Conservation (phyloP, 805 yeast species). For the Lachancea fermentati region DNA sequence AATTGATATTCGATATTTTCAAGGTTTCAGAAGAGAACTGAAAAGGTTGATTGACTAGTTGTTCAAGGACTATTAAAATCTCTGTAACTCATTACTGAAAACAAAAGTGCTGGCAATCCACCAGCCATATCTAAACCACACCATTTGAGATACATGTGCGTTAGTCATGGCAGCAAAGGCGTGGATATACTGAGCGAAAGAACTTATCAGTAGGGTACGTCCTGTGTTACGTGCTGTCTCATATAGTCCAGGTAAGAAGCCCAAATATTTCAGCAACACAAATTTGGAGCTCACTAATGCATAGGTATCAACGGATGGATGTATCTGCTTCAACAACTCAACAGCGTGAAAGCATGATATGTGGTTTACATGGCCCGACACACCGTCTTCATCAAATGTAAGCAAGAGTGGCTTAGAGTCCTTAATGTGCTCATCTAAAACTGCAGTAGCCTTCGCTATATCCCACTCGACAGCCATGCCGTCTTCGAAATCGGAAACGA, state of each 20-base stretch:
- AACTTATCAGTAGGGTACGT: slow-evolving; percentile 34
- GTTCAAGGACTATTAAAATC: no score
- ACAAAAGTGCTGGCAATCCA: slow-evolving; percentile 68
- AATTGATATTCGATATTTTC: neutral
- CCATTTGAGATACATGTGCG: slow-evolving; percentile 87
- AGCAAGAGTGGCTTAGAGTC: slow-evolving; percentile 34
- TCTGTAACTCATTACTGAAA: slow-evolving; percentile 58
- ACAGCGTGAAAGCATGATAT: slow-evolving; percentile 54
- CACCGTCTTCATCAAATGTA: slow-evolving; percentile 79
- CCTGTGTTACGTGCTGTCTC: slow-evolving; percentile 13
- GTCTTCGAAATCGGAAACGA: slow-evolving; percentile 49
- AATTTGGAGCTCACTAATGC: slow-evolving; percentile 14
- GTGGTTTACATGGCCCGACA: slow-evolving; percentile 88
- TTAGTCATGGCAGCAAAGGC: slow-evolving; percentile 67
- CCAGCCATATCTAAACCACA: slow-evolving; percentile 94
- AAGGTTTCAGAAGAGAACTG: neutral
- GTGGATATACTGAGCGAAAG: slow-evolving; percentile 28
- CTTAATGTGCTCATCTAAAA: slow-evolving; percentile 32
- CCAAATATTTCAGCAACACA: slow-evolving; percentile 22
- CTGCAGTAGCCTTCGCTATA: slow-evolving; percentile 34
- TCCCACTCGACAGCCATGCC: slow-evolving; percentile 69
- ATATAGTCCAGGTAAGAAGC: slow-evolving; percentile 16
- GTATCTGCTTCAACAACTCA: slow-evolving; percentile 9
- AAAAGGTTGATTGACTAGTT: slow-evolving; percentile 11
- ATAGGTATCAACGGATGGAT: neutral